Conservation (phyloP, 2,329 filamentous ascomycete species). For the Colletotrichum lini region DNA sequence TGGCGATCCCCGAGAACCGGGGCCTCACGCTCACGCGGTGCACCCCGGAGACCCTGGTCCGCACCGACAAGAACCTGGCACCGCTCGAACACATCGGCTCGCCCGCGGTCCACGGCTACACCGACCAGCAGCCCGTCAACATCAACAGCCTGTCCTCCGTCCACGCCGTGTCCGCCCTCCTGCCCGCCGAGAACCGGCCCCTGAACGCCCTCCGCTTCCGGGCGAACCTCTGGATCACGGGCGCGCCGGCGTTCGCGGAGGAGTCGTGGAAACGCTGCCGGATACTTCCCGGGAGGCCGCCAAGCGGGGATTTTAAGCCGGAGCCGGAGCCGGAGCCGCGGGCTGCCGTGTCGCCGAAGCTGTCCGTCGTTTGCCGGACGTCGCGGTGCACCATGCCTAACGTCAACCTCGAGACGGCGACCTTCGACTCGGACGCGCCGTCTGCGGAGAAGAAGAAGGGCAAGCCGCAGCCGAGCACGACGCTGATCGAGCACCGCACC, state of each 20-base stretch:
- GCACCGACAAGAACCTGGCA: slow-evolving; percentile 41
- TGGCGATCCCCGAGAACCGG: slow-evolving; percentile 28
- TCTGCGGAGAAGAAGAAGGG: slow-evolving; percentile 40
- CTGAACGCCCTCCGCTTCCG: slow-evolving; percentile 44
- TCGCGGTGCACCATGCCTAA: slow-evolving; percentile 44
- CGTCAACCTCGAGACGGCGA: slow-evolving; percentile 36
- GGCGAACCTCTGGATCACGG: slow-evolving; percentile 43
- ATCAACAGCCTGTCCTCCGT: slow-evolving; percentile 44
- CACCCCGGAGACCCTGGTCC: slow-evolving; percentile 39
- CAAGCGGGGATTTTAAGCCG: too few species aligned
- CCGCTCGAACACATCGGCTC: slow-evolving; percentile 43
- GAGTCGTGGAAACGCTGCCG: slow-evolving; percentile 43
- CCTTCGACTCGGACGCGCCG: slow-evolving; percentile 30
- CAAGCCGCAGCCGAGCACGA: slow-evolving; percentile 48
- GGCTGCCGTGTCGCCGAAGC: slow-evolving; percentile 22
- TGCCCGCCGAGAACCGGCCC: slow-evolving; percentile 40
- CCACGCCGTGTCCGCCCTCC: slow-evolving; percentile 40
- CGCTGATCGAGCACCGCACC: slow-evolving; percentile 45
- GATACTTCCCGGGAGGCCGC: slow-evolving; percentile 9
- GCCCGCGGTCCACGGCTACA: slow-evolving; percentile 44
- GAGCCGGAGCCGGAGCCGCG: background rate
- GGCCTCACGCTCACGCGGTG: slow-evolving; percentile 39
- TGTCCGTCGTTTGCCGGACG: slow-evolving; percentile 43
- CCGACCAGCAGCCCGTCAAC: slow-evolving; percentile 44
- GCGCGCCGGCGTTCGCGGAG: slow-evolving; percentile 41